Evolutionary conservation across 2,329 filamentous ascomycete species (phyloP), one percentile per base, ranked within the genome.

Genomic region (Venturia carpophila): DNA sequence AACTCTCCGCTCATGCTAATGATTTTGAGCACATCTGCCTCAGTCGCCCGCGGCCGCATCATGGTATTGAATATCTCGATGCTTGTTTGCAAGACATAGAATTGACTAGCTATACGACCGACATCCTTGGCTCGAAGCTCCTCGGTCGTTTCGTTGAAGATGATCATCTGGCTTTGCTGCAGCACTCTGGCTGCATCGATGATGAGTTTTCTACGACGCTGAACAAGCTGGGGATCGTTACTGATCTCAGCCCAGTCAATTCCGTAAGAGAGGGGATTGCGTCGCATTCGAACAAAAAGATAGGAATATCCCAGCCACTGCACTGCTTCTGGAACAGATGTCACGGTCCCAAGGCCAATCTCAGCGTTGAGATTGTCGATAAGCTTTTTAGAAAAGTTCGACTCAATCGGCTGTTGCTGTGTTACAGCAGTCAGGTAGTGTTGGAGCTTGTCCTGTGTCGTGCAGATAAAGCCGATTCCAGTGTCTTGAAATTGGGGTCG

Each of bases 261-360:
- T 2, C 93, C 94, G 72, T 99, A 99, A 1, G 88, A 87, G 72
- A 93, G 85, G 4, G 92, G 93, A 69, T 94, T 96, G 66, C 90
- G 86, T 73, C 90, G 87, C 94, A 99, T 99, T 47, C 94, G 89
- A 47, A 99, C 93, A 74, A 96, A 99, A 0, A 99, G 82, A 72
- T 97, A 99, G 0, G 93, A 97, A 74, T 99, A 99, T 17, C 95
- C 93, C 41, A 99, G 88, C 94, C 94, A 99, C 69, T 95, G 91
- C 0, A 97, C 92, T 0, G 91, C 94, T 78, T 99, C 95, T 1
- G 88, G 82, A 1, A 99, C 89, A 0, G 93, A 96, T 0, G 93
- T 97, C 21, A 99, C 95, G 0, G 95, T 99, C 0, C 94, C 94
- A 10, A 99, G 78, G 0, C 92, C 85, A 68, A 99, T 92, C 74